Percentiles rank a stretch among this genome's conserved stretches.
phyloP scores from a whole-genome alignment of 1,139 yeast genomes.

The Pichia sp. region DNA sequence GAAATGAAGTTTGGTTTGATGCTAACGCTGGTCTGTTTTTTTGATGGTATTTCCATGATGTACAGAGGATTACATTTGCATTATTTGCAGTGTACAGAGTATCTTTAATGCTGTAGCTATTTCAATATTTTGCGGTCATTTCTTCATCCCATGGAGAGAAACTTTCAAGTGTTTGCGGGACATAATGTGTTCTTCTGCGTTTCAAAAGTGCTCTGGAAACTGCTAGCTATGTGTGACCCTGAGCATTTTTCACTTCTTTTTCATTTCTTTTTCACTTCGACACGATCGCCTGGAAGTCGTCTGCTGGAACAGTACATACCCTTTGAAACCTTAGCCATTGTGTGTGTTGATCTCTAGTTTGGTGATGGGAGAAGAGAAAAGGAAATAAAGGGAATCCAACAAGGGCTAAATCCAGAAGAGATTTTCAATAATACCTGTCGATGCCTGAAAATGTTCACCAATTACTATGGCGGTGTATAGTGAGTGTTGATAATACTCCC shows the following conservation, averaged over 20 bases:
- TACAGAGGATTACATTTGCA: no score
- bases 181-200: not conserved
- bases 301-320: conserved; percentile 36
- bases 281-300: not conserved
- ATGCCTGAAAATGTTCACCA: not conserved
- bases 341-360: conserved; percentile 19
- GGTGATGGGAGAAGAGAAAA: conserved; percentile 11
- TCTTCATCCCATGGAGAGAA: no score
- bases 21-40: no score
- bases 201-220: not conserved
- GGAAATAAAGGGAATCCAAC: not conserved
- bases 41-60: no score
- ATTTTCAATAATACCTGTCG: not conserved
- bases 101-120: no score
- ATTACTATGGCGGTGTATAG: not conserved
- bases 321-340: conserved; percentile 63
- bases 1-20: no score
- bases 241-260: not conserved
- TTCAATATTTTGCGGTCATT: no score
- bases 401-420: not conserved
- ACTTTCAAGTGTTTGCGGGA: not conserved
- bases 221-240: not conserved
- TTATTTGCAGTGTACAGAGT: no score
- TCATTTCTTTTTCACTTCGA: not conserved
- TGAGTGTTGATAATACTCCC: not conserved